These are phyloP conservation scores for Fusarium ramigenum DNA, from an alignment of 2,329 filamentous ascomycete genomes.

Conservation along the genomic window DNA sequence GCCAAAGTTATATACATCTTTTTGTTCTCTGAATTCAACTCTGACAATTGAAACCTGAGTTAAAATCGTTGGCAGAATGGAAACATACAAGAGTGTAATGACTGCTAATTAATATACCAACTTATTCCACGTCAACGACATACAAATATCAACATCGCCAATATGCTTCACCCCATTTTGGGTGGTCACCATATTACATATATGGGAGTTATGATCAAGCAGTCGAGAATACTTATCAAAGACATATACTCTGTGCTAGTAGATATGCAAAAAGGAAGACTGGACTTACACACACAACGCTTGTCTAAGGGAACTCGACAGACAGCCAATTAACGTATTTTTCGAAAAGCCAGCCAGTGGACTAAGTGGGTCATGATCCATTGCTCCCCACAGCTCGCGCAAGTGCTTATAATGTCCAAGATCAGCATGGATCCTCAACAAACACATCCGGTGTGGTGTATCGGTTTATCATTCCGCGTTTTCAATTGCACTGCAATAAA, in stretches of 20 bases:
- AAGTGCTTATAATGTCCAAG: accelerated
- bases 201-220: background rate
- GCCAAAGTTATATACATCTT: background rate
- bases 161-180: background rate
- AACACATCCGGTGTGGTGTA: constrained; percentile 35
- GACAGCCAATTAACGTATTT: background rate
- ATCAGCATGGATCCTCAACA: background rate
- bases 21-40: background rate
- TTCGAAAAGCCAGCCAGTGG: no score
- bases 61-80: background rate
- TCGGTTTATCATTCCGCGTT: constrained; percentile 39
- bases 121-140: background rate
- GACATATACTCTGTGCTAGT: background rate
- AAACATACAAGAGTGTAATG: background rate
- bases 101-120: background rate
- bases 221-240: background rate
- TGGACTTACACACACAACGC: background rate
- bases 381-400: background rate
- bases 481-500: constrained; percentile 11
- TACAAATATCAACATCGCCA: background rate
- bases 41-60: background rate
- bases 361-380: background rate
- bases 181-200: background rate
- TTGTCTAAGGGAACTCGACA: background rate
- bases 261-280: background rate